Evolutionary conservation across 192 early-diverging fungal genomes (phyloP).

Genomic region (Pilaira anomala): DNA sequence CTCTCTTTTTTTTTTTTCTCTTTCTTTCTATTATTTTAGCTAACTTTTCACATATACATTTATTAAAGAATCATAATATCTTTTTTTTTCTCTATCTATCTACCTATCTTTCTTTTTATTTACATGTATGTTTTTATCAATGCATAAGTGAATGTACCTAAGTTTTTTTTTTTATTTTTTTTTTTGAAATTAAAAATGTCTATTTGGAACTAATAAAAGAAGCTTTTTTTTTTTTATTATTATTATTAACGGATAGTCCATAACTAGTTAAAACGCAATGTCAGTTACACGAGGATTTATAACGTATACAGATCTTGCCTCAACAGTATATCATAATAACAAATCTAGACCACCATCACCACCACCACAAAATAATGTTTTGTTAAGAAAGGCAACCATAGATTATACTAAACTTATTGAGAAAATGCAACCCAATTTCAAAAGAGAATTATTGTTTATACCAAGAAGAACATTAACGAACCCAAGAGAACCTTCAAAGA

Average conservation of each 20-base stretch:
- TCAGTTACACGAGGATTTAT: slow-evolving; percentile 10
- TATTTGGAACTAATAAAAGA: too few relatives aligned
- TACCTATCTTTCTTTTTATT: not conserved
- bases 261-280: not conserved
- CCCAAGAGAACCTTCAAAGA: slow-evolving; percentile 84
- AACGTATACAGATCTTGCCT: slow-evolving; percentile 4
- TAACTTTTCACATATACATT: not conserved
- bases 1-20: not conserved
- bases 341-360: too few relatives aligned
- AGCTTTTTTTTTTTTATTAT: not conserved
- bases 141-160: not conserved
- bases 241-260: not conserved
- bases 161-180: not conserved
- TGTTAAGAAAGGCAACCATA: not conserved
- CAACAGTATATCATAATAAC: too few relatives aligned
- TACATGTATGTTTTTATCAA: not conserved
- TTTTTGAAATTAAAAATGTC: not conserved
- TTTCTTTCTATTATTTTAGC: too few relatives aligned
- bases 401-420: slow-evolving; percentile 50
- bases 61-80: too few relatives aligned
- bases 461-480: slow-evolving; percentile 91
- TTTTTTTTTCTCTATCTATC: too few relatives aligned
- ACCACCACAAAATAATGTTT: slow-evolving; percentile 1
- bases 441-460: slow-evolving; percentile 72
- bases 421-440: slow-evolving; percentile 72